Evolutionary conservation across 2,329 filamentous ascomycete genomes (phyloP).

Genomic region (Botrytis cinerea): DNA sequence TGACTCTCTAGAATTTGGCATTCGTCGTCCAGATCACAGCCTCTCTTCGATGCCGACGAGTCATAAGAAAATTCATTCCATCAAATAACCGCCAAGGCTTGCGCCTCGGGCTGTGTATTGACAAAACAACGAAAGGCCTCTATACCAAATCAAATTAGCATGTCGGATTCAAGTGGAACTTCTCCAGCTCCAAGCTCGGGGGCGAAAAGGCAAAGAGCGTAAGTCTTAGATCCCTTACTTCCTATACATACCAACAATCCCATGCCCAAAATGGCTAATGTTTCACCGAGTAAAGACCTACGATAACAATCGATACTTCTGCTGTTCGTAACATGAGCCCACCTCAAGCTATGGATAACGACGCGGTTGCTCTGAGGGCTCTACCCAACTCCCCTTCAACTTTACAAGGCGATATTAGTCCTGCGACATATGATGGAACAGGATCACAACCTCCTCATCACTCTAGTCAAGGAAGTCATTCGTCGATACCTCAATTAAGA

Average conservation of each 20-base stretch:
- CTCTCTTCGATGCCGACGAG: constrained; percentile 35
- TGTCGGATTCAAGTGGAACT: constrained; percentile 32
- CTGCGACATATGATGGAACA: constrained; percentile 41
- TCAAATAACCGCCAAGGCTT: constrained; percentile 35
- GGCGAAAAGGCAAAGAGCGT: constrained; percentile 42
- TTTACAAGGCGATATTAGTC: constrained; percentile 40
- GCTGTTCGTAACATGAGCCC: constrained; percentile 46
- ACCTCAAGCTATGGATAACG: constrained; percentile 40
- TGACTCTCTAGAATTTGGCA: constrained; percentile 18
- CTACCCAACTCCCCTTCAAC: constrained; percentile 43
- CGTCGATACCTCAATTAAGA: constrained; percentile 50
- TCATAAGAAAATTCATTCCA: constrained; percentile 24
- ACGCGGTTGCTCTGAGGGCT: constrained; percentile 42
- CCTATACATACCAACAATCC: constrained; percentile 32
- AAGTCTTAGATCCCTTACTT: constrained; percentile 30
- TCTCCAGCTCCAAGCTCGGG: constrained; percentile 36
- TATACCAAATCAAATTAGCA: constrained; percentile 25
- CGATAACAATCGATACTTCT: constrained; percentile 59
- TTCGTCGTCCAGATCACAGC: constrained; percentile 27
- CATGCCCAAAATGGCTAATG: constrained; percentile 17
- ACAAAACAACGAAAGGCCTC: constrained; percentile 28
- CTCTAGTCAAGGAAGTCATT: constrained; percentile 36
- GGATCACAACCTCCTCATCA: constrained; percentile 33
- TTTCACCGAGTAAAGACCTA: constrained; percentile 43
- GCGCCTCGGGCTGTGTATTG: constrained; percentile 37